Evolutionary conservation across 495 filamentous ascomycete species (phyloP), one percentile per base, ranked within the genome.

Genomic region (Penicillium turbatum): DNA sequence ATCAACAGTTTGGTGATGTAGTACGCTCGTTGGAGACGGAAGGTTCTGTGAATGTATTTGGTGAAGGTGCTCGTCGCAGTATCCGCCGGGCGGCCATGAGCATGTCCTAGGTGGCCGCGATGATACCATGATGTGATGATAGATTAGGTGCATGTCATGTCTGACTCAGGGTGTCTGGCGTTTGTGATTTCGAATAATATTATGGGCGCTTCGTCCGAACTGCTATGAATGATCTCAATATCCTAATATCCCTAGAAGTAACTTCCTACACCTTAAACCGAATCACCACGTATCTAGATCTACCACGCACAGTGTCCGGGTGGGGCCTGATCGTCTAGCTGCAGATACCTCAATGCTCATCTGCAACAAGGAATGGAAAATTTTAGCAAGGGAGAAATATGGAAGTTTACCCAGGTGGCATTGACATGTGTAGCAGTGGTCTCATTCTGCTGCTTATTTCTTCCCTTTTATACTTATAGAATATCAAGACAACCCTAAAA

Each of bases 21-120:
- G 78, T 97, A 58, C 78, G 86, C 56, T 73, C 78, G 7, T 68
- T 97, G 54, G 92, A 97, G 76, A 81, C 86, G 55, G 93, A 97
- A 72, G 93, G 95, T 3, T 66, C 79, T 15, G 77, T 97, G 48
- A 86, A 86, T 74, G 79, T 97, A 35, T 78, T 77, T 39, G 95
- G 95, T 4, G 92, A 97, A 60, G 93, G 92, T 9, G 74, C 86
- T 17, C 83, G 92, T 60, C 89, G 82, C 74, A 87, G 70, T 54
- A 87, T 98, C 54, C 83, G 92, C 65, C 85, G 91, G 41, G 58
- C 60, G 27, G 61, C 64, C 11, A 30, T 55, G 24, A 60, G 64
- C 24, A 27, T 67, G 61, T 54, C 57, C 6, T 64, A 53, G 48
- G 16, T 24, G 10, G 13, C 31, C 27, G 30, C 42, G 36, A 53